These are phyloP conservation scores for Casuarina equisetifolia DNA, from an alignment of 306 rosid genomes.

Conservation along the genomic window DNA sequence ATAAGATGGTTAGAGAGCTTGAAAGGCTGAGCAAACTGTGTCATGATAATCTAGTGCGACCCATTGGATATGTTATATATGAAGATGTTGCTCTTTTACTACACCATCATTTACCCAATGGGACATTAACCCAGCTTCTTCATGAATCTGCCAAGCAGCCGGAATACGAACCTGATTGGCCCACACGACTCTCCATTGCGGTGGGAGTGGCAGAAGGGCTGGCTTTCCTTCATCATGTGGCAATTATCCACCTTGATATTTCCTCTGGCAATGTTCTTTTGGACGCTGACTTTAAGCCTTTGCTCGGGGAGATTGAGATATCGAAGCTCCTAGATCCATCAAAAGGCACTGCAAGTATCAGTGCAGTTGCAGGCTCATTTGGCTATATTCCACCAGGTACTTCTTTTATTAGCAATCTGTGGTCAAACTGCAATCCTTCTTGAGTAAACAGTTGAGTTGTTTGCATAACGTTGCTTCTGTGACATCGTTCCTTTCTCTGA, in stretches of 20 bases:
- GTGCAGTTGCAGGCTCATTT: constrained; percentile 98
- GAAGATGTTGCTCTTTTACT: constrained; percentile 95
- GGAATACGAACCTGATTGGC: constrained; percentile 93
- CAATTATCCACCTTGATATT: constrained; percentile 94
- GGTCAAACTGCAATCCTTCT: not conserved
- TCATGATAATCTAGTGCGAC: constrained; percentile 83
- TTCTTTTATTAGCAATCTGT: constrained; percentile 19
- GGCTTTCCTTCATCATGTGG: constrained; percentile 91
- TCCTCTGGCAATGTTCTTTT: constrained; percentile 85
- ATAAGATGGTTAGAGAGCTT: constrained; percentile 95
- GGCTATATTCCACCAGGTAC: constrained; percentile 99
- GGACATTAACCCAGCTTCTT: constrained; percentile 88
- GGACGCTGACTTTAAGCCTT: constrained; percentile 77
- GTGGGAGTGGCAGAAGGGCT: constrained; percentile 93
- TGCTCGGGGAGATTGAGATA: constrained; percentile 94
- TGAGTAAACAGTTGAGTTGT: not conserved
- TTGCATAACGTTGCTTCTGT: not conserved
- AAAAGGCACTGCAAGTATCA: constrained; percentile 92
- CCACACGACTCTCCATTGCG: constrained; percentile 77
- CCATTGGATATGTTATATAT: constrained; percentile 88
- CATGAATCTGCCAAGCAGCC: constrained; percentile 72
- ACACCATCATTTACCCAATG: constrained; percentile 79
- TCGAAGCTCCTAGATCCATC: constrained; percentile 96
- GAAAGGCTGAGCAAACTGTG: constrained; percentile 88
- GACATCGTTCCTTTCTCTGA: not conserved